Evolutionary conservation across 2,329 filamentous ascomycete genomes (phyloP), one percentile per base, ranked within the genome.

Genomic region (Fusarium clavum): DNA sequence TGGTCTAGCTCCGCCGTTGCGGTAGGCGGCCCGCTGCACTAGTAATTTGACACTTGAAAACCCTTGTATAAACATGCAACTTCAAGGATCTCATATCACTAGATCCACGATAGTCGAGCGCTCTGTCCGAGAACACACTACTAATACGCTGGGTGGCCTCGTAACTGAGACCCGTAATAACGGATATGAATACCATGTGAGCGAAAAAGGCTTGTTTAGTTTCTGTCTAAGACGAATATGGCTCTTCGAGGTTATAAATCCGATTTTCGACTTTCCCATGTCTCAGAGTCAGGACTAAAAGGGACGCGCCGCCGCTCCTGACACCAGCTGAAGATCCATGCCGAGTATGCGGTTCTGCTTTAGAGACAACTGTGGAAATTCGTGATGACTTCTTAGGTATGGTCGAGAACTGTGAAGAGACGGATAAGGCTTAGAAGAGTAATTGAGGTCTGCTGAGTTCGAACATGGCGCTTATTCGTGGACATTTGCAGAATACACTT

Each of bases 51-150:
- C 45, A 57, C 20, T 14, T 48, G 24, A 41, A 7, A 40, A 58
- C 45, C 66, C 53, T 27, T 44, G 61, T 56, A 57, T 41, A 66
- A 67, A 70, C 56, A 63, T 70, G 57, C 49, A 47, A 43, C 45
- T 63, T 24, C 67, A 69, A 52, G 67, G 63, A 55, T 69, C n/a
- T n/a, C 27, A 48, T n/a, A 49, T 44, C 46, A 45, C 43, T 57
- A 70, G 53, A 51, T 46, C 55, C 63, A 51, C 52, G 58, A 64
- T 70, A 71, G 65, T 68, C 43, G 34, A 47, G 29, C 61, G 61
- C 44, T 12, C 43, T 48, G 20, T 41, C 62, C 56, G 48, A 60
- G 43, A 20, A 25, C 18, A 38, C 45, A n/a, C 20, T 40, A 45
- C 47, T 32, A 32, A 47, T 22, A n/a, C 24, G n/a, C 32, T 22